A percentile compares a stretch with the other conserved stretches of the same genome.
These are phyloP conservation scores for Dictyostelium citrinum DNA, from an alignment of 78 protist species.

Conservation along the genomic window DNA sequence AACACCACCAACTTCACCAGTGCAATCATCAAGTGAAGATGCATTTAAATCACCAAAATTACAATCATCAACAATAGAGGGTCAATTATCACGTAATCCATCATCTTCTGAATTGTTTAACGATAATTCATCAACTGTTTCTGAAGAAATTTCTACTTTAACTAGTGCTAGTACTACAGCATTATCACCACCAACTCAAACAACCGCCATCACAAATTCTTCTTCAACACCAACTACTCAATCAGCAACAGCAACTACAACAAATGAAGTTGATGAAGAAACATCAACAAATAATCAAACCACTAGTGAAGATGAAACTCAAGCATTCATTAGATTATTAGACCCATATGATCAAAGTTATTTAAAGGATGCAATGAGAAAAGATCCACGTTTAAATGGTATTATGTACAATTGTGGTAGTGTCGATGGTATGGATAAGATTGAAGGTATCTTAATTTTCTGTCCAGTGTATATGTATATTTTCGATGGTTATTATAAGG, in stretches of 20 bases:
- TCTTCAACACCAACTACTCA: background rate
- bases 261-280: constrained; percentile 26
- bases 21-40: constrained; percentile 4
- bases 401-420: constrained; percentile 73
- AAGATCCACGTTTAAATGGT: constrained; percentile 6
- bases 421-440: constrained; percentile 84
- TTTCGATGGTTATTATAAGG: constrained; percentile 59
- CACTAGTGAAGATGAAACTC: constrained; percentile 53
- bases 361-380: constrained; percentile 35
- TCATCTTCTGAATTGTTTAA: background rate
- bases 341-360: constrained; percentile 59
- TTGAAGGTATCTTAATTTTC: constrained; percentile 70
- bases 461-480: constrained; percentile 68
- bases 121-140: background rate
- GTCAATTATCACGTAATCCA: background rate
- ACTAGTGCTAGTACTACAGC: background rate
- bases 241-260: background rate
- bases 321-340: constrained; percentile 35
- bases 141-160: background rate
- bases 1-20: constrained; percentile 61
- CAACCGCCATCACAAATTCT: background rate
- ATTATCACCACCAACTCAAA: background rate
- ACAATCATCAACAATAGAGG: constrained; percentile 4
- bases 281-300: background rate
- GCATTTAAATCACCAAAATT: constrained; percentile 5